Conservation (phyloP, 2,329 filamentous ascomycete species). For the Ophiostoma tasmaniense region DNA sequence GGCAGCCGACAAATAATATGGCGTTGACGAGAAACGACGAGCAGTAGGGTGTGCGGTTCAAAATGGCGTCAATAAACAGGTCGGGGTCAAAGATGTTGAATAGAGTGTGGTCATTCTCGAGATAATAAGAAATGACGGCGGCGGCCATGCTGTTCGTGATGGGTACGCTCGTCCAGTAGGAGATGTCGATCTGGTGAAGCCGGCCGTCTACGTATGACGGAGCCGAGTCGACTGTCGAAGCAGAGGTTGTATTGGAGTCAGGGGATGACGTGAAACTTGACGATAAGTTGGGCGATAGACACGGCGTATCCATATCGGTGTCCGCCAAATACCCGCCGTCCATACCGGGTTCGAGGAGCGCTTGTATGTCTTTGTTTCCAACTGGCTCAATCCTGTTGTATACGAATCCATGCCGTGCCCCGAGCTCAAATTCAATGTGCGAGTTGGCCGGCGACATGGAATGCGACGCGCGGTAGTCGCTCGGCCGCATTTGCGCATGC, state of each 20-base stretch:
- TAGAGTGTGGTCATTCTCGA: constrained; percentile 14
- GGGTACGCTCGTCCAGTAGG: constrained; percentile 18
- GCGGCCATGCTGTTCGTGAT: constrained; percentile 17
- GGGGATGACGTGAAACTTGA: not conserved
- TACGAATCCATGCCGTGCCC: not conserved
- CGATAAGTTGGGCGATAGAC: not conserved
- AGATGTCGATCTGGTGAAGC: constrained; percentile 5
- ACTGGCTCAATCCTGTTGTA: not conserved
- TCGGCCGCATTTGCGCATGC: not conserved
- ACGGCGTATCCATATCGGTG: not conserved
- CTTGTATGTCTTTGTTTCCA: not conserved
- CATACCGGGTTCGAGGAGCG: not conserved
- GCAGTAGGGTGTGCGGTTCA: not conserved
- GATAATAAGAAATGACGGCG: constrained; percentile 17
- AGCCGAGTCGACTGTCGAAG: not conserved
- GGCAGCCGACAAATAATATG: not conserved
- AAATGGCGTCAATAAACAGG: not conserved
- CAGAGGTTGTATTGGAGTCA: not conserved
- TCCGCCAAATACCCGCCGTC: not conserved
- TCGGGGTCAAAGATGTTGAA: not conserved
- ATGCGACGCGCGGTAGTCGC: not conserved
- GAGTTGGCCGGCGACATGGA: not conserved
- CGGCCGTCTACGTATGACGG: not conserved
- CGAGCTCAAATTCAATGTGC: not conserved
- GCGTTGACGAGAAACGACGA: not conserved